Base-by-base conservation (phyloP, 768 basidiomycete genomes). In the Ephemerocybe angulata region DNA sequence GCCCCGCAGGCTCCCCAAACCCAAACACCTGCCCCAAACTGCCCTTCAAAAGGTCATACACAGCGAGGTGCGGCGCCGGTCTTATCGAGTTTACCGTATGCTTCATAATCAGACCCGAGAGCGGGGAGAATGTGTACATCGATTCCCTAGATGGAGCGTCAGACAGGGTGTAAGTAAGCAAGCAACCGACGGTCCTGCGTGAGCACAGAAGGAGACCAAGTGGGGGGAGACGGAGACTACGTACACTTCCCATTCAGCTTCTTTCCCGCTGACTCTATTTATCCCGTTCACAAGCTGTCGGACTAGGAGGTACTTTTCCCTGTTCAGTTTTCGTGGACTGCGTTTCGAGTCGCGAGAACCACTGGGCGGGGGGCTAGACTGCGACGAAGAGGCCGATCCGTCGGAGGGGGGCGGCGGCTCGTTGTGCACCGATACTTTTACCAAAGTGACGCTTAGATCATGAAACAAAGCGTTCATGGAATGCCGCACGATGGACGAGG, bases 1-100 rank as follows among this genome's bases (percentile, higher is more conserved):
- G n/a, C 6, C 52, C 62, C 42, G 58, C 44, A 19, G 40, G 54
- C 65, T 60, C 60, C 4, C 66, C 68, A 51, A 70, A 60, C 21
- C 74, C 74, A 62, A 76, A 69, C 29, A 76, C 60, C 54, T 75
- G 75, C 3, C 72, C 71, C 27, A 77, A 56, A 52, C 70, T 73
- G 33, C 66, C 52, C 17, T 78, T 72, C 1, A 90, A 71, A 2
- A 84, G 78, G 53, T 87, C 82, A 62, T 85, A 89, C 2, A 85
- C 85, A 0, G 84, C 79, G 47, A 82, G 75, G 62, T 88, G 87
- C 3, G 90, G 90, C 1, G 85, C 84, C 0, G 90, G 90, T 42
- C 84, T 79, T 44, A 92, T 90, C n/a, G 85, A 85, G 63, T 91
- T 81, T 47, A 93, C 73, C 44, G 73, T 73, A 63, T 93, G 90